A percentile compares a stretch with the other conserved stretches of the same genome.
These are phyloP conservation scores for Tausonia pullulans DNA, from an alignment of 1,284 basidiomycete genomes.

Conservation along the genomic window DNA sequence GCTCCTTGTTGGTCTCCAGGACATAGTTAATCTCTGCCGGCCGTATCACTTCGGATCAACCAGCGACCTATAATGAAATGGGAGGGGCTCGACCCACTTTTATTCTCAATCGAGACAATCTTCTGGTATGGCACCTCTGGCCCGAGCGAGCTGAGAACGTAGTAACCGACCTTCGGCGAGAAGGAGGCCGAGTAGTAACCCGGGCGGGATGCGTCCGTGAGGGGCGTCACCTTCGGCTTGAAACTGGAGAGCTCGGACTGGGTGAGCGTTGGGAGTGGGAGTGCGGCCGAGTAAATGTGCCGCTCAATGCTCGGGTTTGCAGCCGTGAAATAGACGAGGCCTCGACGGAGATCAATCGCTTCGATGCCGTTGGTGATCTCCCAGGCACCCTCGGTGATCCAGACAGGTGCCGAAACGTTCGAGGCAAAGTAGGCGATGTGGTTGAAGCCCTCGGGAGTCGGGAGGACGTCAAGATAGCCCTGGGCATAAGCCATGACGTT, in stretches of 20 bases:
- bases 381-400: constrained; percentile 78
- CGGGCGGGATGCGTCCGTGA: constrained; percentile 55
- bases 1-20: constrained; percentile 57
- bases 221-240: constrained; percentile 32
- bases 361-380: constrained; percentile 69
- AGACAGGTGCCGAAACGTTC: constrained; percentile 53
- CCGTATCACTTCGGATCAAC: no score
- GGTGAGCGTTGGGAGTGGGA: constrained; percentile 39
- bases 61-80: no score
- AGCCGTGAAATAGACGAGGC: constrained; percentile 69
- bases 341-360: constrained; percentile 48
- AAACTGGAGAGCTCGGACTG: constrained; percentile 18
- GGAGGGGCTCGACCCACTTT: no score
- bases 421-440: constrained; percentile 83
- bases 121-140: constrained; percentile 75
- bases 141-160: constrained; percentile 66
- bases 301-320: constrained; percentile 73
- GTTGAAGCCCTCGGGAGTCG: constrained; percentile 64
- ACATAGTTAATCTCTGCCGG: constrained; percentile 47
- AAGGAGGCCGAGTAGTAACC: constrained; percentile 60
- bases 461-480: constrained; percentile 80
- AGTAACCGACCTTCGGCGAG: constrained; percentile 74
- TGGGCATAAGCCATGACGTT: neutral
- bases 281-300: constrained; percentile 63
- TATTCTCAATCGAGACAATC: constrained; percentile 20